phyloP scores from a whole-genome alignment of 257 asterid species.

The Nyctanthes arbortristis region DNA sequence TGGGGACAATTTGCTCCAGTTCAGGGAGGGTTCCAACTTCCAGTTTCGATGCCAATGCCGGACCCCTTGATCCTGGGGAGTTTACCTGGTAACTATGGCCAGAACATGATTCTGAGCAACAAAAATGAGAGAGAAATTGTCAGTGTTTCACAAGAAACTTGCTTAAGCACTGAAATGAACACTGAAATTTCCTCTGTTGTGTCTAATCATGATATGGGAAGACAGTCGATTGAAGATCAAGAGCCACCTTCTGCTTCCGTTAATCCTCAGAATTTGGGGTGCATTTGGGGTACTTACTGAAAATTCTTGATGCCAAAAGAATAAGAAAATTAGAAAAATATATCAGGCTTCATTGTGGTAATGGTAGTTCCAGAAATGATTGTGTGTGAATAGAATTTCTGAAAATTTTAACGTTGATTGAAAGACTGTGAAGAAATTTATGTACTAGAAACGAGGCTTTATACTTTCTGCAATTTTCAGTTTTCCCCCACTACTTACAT shows the following conservation, averaged over 20 bases:
- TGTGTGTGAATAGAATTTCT: background rate
- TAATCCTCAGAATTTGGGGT: constrained; percentile 36
- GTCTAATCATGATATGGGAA: constrained; percentile 40
- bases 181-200: constrained; percentile 36
- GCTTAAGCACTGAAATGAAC: constrained; percentile 36
- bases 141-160: constrained; percentile 42
- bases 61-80: constrained; percentile 33
- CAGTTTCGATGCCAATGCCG: constrained; percentile 27
- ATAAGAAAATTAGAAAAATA: too few relatives aligned
- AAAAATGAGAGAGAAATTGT: constrained; percentile 32
- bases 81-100: constrained; percentile 33
- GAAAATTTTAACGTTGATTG: too few relatives aligned
- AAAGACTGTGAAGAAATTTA: background rate
- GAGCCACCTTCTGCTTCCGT: constrained; percentile 29
- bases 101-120: constrained; percentile 25
- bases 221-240: constrained; percentile 34
- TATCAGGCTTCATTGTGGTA: background rate
- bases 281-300: constrained; percentile 44
- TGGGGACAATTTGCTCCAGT: constrained; percentile 25
- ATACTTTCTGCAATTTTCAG: background rate
- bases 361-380: too few relatives aligned
- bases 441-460: background rate
- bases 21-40: constrained; percentile 18
- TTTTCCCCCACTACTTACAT: background rate
- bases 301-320: background rate